These are phyloP conservation scores for Entomortierella lignicola DNA, from an alignment of 192 early-diverging fungal species.

Conservation along the genomic window DNA sequence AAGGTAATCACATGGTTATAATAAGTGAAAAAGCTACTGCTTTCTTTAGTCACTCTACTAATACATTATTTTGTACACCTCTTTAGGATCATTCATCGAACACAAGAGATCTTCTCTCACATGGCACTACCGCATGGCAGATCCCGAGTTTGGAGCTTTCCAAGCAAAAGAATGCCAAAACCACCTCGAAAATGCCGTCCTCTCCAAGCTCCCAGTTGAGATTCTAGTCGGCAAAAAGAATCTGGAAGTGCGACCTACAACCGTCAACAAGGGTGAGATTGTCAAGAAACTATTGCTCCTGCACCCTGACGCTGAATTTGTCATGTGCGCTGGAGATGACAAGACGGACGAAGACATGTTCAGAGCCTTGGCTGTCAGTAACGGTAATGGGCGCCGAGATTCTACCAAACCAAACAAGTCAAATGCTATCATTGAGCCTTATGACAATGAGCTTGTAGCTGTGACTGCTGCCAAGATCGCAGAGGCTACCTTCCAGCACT, in stretches of 20 bases:
- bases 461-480: slow-evolving; percentile 46
- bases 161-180: slow-evolving; percentile 98
- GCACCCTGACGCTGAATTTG: slow-evolving; percentile 84
- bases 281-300: slow-evolving; percentile 82
- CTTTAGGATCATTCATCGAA: slow-evolving; percentile 81
- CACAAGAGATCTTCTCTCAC: slow-evolving; percentile 93
- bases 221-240: slow-evolving; percentile 97
- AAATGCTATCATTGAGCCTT: slow-evolving; percentile 20
- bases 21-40: not conserved
- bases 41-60: not conserved
- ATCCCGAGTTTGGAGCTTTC: slow-evolving; percentile 95
- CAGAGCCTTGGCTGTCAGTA: slow-evolving; percentile 62
- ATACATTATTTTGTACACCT: not conserved
- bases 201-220: slow-evolving; percentile 95
- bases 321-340: slow-evolving; percentile 97
- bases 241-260: slow-evolving; percentile 92
- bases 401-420: slow-evolving; percentile 6
- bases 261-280: slow-evolving; percentile 97
- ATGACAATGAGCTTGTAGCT: slow-evolving; percentile 28
- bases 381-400: slow-evolving; percentile 8
- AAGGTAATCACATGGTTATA: slow-evolving; percentile 84
- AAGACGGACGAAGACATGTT: slow-evolving; percentile 99
- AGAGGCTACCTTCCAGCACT: slow-evolving; percentile 23
- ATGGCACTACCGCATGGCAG: slow-evolving; percentile 97
- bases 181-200: slow-evolving; percentile 90